These are phyloP conservation scores for Ramaria sp. DNA, from an alignment of 768 basidiomycete genomes.

Conservation along the genomic window DNA sequence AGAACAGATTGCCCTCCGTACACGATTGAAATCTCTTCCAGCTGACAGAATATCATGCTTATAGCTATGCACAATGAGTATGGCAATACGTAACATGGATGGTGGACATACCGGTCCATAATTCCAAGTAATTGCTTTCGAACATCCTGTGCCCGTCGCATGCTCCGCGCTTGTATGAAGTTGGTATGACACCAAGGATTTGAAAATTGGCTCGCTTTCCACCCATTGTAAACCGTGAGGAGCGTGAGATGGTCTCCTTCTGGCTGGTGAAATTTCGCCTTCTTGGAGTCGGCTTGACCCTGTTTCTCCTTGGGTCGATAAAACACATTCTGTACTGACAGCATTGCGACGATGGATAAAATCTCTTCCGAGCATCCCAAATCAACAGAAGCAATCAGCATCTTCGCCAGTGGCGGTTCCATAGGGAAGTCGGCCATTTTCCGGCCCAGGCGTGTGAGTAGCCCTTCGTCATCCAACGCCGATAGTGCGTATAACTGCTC, in stretches of 20 bases:
- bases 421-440: conserved; percentile 99
- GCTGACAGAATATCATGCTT: conserved; percentile 95
- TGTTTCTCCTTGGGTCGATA: conserved; percentile 99
- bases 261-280: conserved; percentile 98
- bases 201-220: conserved; percentile 93
- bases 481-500: conserved; percentile 92
- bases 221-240: conserved; percentile 94
- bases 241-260: conserved; percentile 94
- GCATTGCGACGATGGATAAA: conserved; percentile 93
- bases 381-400: conserved; percentile 96
- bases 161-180: conserved; percentile 95
- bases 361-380: conserved; percentile 98
- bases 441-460: conserved; percentile 85
- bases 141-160: conserved; percentile 96
- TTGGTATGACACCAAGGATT: conserved; percentile 99
- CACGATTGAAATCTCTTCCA: conserved; percentile 84
- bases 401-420: conserved; percentile 93
- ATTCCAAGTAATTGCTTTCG: conserved; percentile 95
- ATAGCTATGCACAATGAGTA: conserved; percentile 42
- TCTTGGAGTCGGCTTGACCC: conserved; percentile 97
- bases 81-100: not conserved
- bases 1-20: conserved; percentile 92
- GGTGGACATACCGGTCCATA: conserved; percentile 77
- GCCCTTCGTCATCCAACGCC: conserved; percentile 92
- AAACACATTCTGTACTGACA: conserved; percentile 92